Percentiles rank a stretch among this genome's conserved stretches.
Evolutionary conservation across 345 rosid genomes (phyloP).

Genomic region (Anastatica hierochuntica): DNA sequence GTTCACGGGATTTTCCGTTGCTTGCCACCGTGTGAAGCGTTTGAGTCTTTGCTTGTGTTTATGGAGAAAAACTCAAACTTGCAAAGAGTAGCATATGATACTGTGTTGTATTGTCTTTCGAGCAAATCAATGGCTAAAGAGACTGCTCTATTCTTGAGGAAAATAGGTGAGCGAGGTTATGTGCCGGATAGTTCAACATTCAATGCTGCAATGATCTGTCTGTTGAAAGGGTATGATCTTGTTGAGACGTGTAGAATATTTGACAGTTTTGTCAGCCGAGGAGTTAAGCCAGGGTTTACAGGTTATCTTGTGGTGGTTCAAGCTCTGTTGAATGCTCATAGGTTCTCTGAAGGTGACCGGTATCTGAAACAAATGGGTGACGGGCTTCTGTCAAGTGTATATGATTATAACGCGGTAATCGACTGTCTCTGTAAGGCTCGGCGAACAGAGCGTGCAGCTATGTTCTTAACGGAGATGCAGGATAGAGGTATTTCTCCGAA

Average conservation of each 20-base stretch:
- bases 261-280: conserved; percentile 40
- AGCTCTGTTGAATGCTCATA: conserved; percentile 45
- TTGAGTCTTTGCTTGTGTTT: conserved; percentile 38
- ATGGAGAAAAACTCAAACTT: conserved; percentile 40
- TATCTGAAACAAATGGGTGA: conserved; percentile 43
- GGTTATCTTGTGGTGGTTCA: conserved; percentile 49
- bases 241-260: conserved; percentile 46
- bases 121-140: conserved; percentile 62
- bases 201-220: conserved; percentile 48
- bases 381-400: conserved; percentile 41
- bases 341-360: conserved; percentile 37
- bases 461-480: conserved; percentile 41
- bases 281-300: conserved; percentile 50
- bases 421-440: conserved; percentile 67
- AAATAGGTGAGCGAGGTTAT: conserved; percentile 39
- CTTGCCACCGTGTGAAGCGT: conserved; percentile 41
- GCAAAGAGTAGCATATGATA: conserved; percentile 46
- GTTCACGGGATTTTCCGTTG: conserved; percentile 67
- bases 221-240: conserved; percentile 50
- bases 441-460: conserved; percentile 42
- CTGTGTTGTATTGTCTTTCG: conserved; percentile 56
- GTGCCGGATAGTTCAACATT: conserved; percentile 48
- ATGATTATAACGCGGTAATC: conserved; percentile 59
- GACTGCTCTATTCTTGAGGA: conserved; percentile 46
- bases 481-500: conserved; percentile 46